These are phyloP conservation scores for Dactylorhiza incarnata DNA, from an alignment of 106 monocot species.

Conservation along the genomic window DNA sequence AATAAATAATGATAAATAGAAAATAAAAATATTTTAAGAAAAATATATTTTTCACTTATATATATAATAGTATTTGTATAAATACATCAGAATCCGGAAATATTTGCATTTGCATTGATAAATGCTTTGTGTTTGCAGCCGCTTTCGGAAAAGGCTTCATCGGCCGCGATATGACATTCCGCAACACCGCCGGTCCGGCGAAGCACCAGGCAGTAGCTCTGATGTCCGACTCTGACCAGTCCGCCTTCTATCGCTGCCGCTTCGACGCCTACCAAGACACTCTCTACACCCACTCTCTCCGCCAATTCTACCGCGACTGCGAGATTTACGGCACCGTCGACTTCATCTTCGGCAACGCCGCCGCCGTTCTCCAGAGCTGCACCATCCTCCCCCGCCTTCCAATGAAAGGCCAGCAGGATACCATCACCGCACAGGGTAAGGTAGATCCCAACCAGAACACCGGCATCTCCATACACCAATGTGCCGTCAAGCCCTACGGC, in stretches of 20 bases:
- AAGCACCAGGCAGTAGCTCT: slow-evolving; percentile 29
- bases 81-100: no score
- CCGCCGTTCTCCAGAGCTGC: slow-evolving; percentile 13
- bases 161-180: slow-evolving; percentile 16
- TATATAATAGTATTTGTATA: no score
- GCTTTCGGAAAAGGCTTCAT: slow-evolving; percentile 14
- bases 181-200: slow-evolving; percentile 15
- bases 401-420: slow-evolving; percentile 9
- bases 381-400: slow-evolving; percentile 3
- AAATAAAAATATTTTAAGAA: not conserved
- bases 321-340: slow-evolving; percentile 26
- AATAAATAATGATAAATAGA: not conserved
- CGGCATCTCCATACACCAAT: slow-evolving; percentile 19
- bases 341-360: slow-evolving; percentile 27
- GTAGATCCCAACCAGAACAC: slow-evolving; percentile 25
- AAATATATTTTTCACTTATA: no score
- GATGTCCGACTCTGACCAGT: slow-evolving; percentile 18
- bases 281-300: slow-evolving; percentile 18
- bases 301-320: slow-evolving; percentile 24
- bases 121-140: not conserved
- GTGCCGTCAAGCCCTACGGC: slow-evolving; percentile 8
- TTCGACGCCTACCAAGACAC: slow-evolving; percentile 26
- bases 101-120: no score
- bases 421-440: slow-evolving; percentile 22
- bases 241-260: slow-evolving; percentile 24